Base-by-base conservation (phyloP, 139 green algal genomes). In the Bryopsis sp. region DNA sequence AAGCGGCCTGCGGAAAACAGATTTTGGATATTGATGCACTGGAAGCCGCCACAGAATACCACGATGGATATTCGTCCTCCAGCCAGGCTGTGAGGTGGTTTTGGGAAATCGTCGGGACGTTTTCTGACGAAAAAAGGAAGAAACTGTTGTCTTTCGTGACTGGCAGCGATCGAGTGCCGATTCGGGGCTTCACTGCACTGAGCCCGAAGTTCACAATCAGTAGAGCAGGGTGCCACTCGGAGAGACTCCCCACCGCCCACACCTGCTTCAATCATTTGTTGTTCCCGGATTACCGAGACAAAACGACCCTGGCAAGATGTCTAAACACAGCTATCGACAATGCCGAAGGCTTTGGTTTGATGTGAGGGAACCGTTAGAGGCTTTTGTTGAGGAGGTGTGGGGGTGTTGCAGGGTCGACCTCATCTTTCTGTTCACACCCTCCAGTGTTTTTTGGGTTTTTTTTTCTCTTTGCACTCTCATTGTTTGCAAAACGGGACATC, bases 251-350 rank as follows among this genome's bases (percentile, higher is more conserved):
- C 31, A 94, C 88, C 1, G 83, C 88, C 0, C 88, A 95, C 79
- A 96, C 90, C 26, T 97, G 90, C 82, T 97, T 96, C 83, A 96
- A 97, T 76, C 74, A 86, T 67, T 78, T 97, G 69, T 75, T 95
- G 58, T 75, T 96, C 72, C 89, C 89, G 1, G 78, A 83, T n/a
- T 96, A 96, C 76, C 71, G 39, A 24, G 65, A 50, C 3, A 63
- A 81, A 31, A 73, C 73, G 1, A 74, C 57, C 8, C 46, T 89
- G 47, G 38, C 72, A 50, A 35, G 67, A 15, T 64, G 76, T 26
- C 60, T 94, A 59, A 48, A 79, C 57, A 72, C 79, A 1, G 84
- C 88, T 0, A 85, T 95, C 32, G 72, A 88, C n/a, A 91, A 95
- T 63, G 76, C 81, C 0, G 86, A 90, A 65, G 88, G 88, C 2